Percentiles rank a stretch among this genome's conserved stretches.
These are phyloP conservation scores for Artomyces pyxidatus DNA, from an alignment of 768 basidiomycete species.

Conservation along the genomic window DNA sequence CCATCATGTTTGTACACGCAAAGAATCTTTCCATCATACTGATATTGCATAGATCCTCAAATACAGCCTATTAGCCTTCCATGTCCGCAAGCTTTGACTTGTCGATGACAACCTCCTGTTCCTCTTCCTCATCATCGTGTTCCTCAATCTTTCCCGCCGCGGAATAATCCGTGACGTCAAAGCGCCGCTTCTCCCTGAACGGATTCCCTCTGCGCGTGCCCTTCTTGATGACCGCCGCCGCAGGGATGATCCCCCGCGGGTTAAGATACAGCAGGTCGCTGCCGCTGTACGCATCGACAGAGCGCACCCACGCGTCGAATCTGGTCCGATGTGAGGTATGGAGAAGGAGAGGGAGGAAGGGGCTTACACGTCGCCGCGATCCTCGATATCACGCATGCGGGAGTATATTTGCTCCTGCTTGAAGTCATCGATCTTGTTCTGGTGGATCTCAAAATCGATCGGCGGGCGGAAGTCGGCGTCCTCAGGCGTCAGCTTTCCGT, in stretches of 20 bases:
- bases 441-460: conserved; percentile 64
- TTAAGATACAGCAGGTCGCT: conserved; percentile 72
- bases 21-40: background rate
- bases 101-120: conserved; percentile 32
- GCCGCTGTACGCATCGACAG: conserved; percentile 68
- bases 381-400: conserved; percentile 80
- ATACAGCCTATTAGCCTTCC: conserved; percentile 28
- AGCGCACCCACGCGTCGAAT: conserved; percentile 80
- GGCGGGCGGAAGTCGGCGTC: conserved; percentile 59
- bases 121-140: conserved; percentile 32
- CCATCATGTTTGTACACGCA: background rate
- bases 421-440: conserved; percentile 68
- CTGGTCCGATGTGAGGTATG: conserved; percentile 27
- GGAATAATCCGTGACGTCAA: conserved; percentile 46
- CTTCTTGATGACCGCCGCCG: conserved; percentile 55
- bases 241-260: conserved; percentile 67
- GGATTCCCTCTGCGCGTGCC: conserved; percentile 48
- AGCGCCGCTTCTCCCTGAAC: conserved; percentile 62
- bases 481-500: conserved; percentile 42
- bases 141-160: conserved; percentile 15
- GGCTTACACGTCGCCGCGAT: conserved; percentile 66
- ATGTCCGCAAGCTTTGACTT: conserved; percentile 32
- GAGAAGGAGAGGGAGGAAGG: background rate
- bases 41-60: background rate
- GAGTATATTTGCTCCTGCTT: conserved; percentile 83